phyloP scores from a whole-genome alignment of 2,329 filamentous ascomycete genomes.

The Colletotrichum incanum region DNA sequence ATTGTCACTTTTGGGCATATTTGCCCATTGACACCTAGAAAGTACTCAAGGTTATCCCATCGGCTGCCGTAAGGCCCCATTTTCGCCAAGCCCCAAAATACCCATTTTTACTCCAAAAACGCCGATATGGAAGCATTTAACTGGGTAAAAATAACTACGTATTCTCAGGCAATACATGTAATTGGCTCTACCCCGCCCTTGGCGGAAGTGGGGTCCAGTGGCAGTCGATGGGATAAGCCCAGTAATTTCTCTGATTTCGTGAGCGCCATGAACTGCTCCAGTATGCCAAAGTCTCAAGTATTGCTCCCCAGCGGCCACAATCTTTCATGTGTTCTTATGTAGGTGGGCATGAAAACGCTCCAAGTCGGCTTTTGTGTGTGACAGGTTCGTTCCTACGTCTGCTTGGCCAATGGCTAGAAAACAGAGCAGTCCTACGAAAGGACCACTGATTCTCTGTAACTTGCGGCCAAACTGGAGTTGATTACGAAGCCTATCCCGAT shows the following conservation, averaged over 20 bases:
- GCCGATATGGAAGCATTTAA: too few species aligned
- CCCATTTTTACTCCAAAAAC: too few species aligned
- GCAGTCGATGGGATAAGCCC: neutral
- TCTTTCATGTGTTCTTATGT: neutral
- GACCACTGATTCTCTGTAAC: neutral
- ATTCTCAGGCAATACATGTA: too few species aligned
- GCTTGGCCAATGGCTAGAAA: neutral
- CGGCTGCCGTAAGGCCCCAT: too few species aligned
- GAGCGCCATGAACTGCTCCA: neutral
- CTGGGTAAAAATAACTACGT: too few species aligned
- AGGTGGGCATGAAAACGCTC: neutral
- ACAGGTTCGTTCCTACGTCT: neutral
- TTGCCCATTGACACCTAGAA: too few species aligned
- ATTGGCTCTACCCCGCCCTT: too few species aligned
- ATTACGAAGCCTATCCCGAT: neutral
- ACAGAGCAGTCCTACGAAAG: neutral
- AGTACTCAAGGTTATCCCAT: too few species aligned
- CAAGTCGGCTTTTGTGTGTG: neutral
- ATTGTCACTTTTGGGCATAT: too few species aligned
- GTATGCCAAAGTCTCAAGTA: neutral
- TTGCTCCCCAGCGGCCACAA: neutral
- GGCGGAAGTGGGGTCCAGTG: too few species aligned
- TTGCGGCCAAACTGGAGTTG: slow-evolving; percentile 2
- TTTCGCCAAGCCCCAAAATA: too few species aligned
- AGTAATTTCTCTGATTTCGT: neutral